Conservation (phyloP, 2,329 filamentous ascomycete genomes). For the Penicillium frequentans region DNA sequence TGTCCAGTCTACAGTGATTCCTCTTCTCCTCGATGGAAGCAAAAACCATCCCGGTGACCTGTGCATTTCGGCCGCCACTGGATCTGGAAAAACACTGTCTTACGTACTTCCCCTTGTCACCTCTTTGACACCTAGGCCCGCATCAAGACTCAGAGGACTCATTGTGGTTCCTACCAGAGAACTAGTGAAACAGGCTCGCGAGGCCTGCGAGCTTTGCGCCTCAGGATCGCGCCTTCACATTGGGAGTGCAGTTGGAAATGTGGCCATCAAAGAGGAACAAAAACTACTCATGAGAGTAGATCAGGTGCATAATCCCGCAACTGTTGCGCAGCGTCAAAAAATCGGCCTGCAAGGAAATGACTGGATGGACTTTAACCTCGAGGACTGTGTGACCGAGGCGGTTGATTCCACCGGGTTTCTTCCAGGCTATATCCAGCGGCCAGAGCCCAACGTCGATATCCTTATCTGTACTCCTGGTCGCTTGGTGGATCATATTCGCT, state of each 20-base stretch:
- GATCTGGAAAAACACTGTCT: conserved; percentile 91
- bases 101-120: conserved; percentile 86
- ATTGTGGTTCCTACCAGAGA: conserved; percentile 90
- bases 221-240: conserved; percentile 72
- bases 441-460: conserved; percentile 78
- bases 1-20: conserved; percentile 77
- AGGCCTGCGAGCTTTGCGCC: conserved; percentile 73
- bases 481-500: conserved; percentile 84
- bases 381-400: conserved; percentile 46
- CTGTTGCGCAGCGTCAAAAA: conserved; percentile 51
- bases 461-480: conserved; percentile 90
- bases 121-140: conserved; percentile 64
- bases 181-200: conserved; percentile 80
- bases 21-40: conserved; percentile 69
- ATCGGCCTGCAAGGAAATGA: conserved; percentile 44
- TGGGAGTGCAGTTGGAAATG: conserved; percentile 79
- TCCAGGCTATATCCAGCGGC: conserved; percentile 62
- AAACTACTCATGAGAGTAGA: conserved; percentile 62
- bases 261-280: conserved; percentile 68
- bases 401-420: conserved; percentile 45
- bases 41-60: conserved; percentile 70
- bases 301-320: conserved; percentile 66
- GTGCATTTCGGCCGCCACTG: conserved; percentile 87
- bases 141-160: conserved; percentile 71
- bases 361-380: conserved; percentile 49